Evolutionary conservation across 768 basidiomycete genomes (phyloP).

Genomic region (Mycena indigotica): DNA sequence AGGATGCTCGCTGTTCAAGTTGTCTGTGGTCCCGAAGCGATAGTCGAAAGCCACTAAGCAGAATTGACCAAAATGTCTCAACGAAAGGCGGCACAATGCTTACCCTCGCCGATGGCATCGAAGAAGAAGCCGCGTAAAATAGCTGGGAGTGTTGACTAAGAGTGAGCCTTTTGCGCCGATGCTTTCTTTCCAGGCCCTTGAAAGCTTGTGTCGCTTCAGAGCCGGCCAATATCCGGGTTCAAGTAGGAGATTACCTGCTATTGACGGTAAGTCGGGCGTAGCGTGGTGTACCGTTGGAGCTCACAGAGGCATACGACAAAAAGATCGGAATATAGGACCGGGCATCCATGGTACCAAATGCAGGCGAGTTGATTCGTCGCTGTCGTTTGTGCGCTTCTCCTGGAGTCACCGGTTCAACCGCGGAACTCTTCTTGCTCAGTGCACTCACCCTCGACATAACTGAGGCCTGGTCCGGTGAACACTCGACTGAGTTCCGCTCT

Average conservation of each 20-base stretch:
- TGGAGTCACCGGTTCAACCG: conserved; percentile 11
- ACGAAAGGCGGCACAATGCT: not conserved
- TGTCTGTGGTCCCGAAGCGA: conserved; percentile 7
- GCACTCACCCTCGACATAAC: conserved; percentile 54
- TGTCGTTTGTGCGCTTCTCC: conserved; percentile 56
- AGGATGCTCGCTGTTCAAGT: not conserved
- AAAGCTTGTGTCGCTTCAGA: too few relatives aligned
- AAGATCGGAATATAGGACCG: conserved; percentile 55
- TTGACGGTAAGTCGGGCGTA: too few relatives aligned
- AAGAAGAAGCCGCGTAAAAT: conserved; percentile 4
- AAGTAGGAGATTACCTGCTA: too few relatives aligned
- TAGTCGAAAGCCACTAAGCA: conserved; percentile 5
- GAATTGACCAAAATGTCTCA: not conserved
- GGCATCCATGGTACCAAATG: conserved; percentile 54
- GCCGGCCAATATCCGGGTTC: too few relatives aligned
- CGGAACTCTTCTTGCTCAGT: not conserved
- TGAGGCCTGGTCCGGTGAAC: conserved; percentile 52
- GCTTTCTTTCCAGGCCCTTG: conserved; percentile 4
- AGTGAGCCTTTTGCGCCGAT: not conserved
- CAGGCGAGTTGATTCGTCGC: conserved; percentile 55
- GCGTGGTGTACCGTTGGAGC: too few relatives aligned
- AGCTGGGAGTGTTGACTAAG: not conserved
- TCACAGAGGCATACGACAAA: conserved; percentile 45
- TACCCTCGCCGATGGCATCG: conserved; percentile 13
- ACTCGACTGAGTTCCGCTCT: conserved; percentile 52